Evolutionary conservation across 495 filamentous ascomycete species (phyloP), one percentile per base, ranked within the genome.

Genomic region (Xylaria longipes): DNA sequence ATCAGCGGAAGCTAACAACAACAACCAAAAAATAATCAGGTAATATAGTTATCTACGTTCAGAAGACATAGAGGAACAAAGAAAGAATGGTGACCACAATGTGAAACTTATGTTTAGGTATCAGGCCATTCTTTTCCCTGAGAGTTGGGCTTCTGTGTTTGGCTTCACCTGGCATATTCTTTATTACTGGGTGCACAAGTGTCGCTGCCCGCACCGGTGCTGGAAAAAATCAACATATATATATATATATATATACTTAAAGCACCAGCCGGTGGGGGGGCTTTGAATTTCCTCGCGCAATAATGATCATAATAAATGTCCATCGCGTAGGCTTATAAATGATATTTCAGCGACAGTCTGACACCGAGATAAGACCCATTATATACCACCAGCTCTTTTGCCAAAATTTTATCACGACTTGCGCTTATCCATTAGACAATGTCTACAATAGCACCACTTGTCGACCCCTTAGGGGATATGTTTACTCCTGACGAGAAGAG

Each of bases 401-500:
- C 63, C 14, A 12, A n/a, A 25, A 14, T 37, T 6, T 4, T 12
- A 35, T 8, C 8, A 20, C 8, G 6, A 39, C 20, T 35, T n/a
- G 2, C 12, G 3, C 14, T 35, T 67, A 9, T 15, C 7, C n/a
- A 11, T 5, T 8, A 37, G 5, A 41, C n/a, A 29, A 70, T 63
- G 58, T 33, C 68, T 41, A n/a, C 31, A 11, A 52, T 54, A n/a
- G 11, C 22, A 9, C n/a, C 17, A 17, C 46, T 31, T 14, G 56
- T 27, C 56, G 67, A 69, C 7, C 57, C 45, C 12, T 9, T 70
- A 7, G 43, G 68, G 20, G 17, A 54, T 2, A 41, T 64, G 45
- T 64, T 70, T 31, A 41, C 68, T 0, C 45, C 33, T 7, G 45
- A 54, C 29, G 68, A 64, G 35, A 69, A 69, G 57, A 25, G 20